Percentiles rank a stretch among this genome's conserved stretches.
These are phyloP conservation scores for Daldinia childiae DNA, from an alignment of 495 filamentous ascomycete species.

Conservation along the genomic window DNA sequence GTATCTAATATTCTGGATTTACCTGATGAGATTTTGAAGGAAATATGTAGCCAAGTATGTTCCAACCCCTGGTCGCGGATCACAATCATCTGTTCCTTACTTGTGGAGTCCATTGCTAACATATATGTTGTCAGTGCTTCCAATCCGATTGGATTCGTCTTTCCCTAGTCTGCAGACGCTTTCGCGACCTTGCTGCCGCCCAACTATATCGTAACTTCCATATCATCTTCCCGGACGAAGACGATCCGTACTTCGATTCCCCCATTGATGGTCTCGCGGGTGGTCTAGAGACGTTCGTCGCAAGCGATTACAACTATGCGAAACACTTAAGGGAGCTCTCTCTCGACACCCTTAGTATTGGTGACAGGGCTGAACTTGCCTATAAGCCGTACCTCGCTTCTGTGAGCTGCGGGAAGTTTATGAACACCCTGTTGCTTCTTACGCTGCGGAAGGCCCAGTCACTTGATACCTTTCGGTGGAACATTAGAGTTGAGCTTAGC, in stretches of 20 bases:
- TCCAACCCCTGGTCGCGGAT: background rate
- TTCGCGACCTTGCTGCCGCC: constrained; percentile 63
- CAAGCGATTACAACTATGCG: constrained; percentile 69
- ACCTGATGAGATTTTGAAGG: constrained; percentile 61
- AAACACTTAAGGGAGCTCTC: constrained; percentile 61
- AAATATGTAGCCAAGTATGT: constrained; percentile 61
- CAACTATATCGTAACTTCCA: constrained; percentile 67
- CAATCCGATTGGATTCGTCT: constrained; percentile 61
- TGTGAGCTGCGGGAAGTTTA: constrained; percentile 65
- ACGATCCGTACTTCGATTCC: constrained; percentile 56
- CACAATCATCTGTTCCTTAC: background rate
- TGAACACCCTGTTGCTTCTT: constrained; percentile 68
- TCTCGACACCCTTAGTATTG: constrained; percentile 59
- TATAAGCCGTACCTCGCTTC: constrained; percentile 59
- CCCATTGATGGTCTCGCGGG: constrained; percentile 62
- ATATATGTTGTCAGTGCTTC: constrained; percentile 45
- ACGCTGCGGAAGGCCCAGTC: constrained; percentile 61
- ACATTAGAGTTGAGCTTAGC: constrained; percentile 68
- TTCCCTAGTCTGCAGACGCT: constrained; percentile 63
- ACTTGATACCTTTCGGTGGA: constrained; percentile 69
- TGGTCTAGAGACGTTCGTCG: constrained; percentile 66
- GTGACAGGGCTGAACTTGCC: constrained; percentile 55
- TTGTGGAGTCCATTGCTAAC: constrained; percentile 14
- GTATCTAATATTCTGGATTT: constrained; percentile 52
- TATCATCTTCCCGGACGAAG: constrained; percentile 66